Evolutionary conservation across 2,329 filamentous ascomycete genomes (phyloP), one percentile per base, ranked within the genome.

Genomic region (Hymenoscyphus repandus): DNA sequence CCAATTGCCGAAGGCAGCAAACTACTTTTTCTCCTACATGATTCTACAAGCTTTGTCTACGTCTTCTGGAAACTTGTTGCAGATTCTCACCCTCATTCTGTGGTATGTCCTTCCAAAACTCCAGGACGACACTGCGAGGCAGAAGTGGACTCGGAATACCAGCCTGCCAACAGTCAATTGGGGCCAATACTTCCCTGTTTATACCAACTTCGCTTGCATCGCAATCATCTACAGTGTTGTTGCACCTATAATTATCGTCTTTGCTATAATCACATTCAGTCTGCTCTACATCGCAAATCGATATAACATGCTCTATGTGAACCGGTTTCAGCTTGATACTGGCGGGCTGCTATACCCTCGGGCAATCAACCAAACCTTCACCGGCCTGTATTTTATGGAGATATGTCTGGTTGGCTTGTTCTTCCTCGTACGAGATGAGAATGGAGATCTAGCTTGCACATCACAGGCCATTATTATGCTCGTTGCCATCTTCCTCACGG

Each of bases 11-110:
- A 87, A 82, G 59, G 86, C 91, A 0, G 87, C 90, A 60, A 96
- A 96, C 66, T 99, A 97, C 69, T 99, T 97, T 74, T 97, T 96
- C 75, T 92, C 90, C 1, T 99, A 99, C 77, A 91, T 99, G 83
- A 86, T 96, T 65, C 83, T 99, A 9, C 93, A 97, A 64, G 90
- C 91, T 0, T 77, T 97, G 61, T 90, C 89, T 56, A 90, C 89
- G 56, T 96, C 90, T 67, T 92, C 92, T 1, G 90, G 88, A 67
- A 92, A 89, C 1, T 74, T 97, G 3, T 74, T 96, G 11, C 93
- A 97, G 64, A 79, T 95, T 20, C 82, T 81, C n/a, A 80, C 83
- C 3, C 76, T 99, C 3, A 64, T 90, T 41, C 75, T 85, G 57
- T 95, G 91, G 84, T 95, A 90, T 61, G 63, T 97, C 18, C 68